These are phyloP conservation scores for Hibiscus syriacus DNA, from an alignment of 345 rosid genomes.

Conservation along the genomic window DNA sequence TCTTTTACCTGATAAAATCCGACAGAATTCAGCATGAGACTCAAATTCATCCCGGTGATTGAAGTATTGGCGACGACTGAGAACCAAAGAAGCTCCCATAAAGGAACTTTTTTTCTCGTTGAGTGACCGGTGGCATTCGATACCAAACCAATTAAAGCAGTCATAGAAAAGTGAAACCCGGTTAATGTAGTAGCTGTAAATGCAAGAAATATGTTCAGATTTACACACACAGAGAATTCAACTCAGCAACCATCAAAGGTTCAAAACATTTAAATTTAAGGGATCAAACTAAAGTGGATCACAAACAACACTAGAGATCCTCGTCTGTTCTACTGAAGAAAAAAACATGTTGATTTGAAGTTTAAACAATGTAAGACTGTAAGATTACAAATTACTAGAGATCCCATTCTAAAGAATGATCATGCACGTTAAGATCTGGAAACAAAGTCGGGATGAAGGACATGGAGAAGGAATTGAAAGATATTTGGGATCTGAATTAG, in stretches of 20 bases:
- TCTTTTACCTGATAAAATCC: conserved; percentile 17
- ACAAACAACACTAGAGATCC: not conserved
- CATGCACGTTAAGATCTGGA: not conserved
- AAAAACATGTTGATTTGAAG: too few relatives aligned
- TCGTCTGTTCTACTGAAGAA: too few relatives aligned
- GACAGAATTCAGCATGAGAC: conserved; percentile 19
- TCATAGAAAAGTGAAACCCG: conserved; percentile 15
- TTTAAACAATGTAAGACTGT: too few relatives aligned
- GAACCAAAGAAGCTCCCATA: conserved; percentile 23
- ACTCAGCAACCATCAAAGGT: too few relatives aligned
- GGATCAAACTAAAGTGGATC: not conserved
- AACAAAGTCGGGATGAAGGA: too few relatives aligned
- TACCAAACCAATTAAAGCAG: conserved; percentile 16
- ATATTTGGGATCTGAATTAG: not conserved
- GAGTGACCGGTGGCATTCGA: conserved; percentile 15
- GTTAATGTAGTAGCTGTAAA: conserved; percentile 16
- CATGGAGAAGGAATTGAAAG: too few relatives aligned
- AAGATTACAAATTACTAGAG: too few relatives aligned
- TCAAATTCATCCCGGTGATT: conserved; percentile 19
- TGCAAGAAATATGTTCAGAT: not conserved
- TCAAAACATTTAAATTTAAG: not conserved
- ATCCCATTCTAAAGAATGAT: not conserved
- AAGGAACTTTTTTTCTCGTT: conserved; percentile 7
- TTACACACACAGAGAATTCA: too few relatives aligned
- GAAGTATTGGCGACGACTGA: conserved; percentile 18